Conservation (phyloP, 495 filamentous ascomycete species). For the Aspergillus panamensis region DNA sequence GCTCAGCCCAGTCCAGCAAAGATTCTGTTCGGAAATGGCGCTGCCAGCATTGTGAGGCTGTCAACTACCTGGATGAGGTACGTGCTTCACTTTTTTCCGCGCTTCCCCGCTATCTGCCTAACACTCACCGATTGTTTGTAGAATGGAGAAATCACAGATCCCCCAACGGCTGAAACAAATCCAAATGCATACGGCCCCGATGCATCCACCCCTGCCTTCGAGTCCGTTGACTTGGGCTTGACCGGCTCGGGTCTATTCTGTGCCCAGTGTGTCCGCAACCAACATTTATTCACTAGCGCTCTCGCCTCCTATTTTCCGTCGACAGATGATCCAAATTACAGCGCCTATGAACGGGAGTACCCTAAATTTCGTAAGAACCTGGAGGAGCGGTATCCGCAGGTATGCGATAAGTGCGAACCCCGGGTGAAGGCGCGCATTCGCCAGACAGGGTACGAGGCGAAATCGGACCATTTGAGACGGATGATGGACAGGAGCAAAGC, state of each 20-base stretch:
- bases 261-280: slow-evolving; percentile 73
- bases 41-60: slow-evolving; percentile 71
- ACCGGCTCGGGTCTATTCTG: slow-evolving; percentile 65
- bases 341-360: slow-evolving; percentile 53
- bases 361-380: slow-evolving; percentile 59
- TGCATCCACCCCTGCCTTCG: slow-evolving; percentile 32
- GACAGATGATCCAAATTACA: slow-evolving; percentile 60
- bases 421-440: slow-evolving; percentile 61
- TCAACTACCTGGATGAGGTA: slow-evolving; percentile 75
- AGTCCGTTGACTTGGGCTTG: slow-evolving; percentile 27
- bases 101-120: slow-evolving; percentile 8
- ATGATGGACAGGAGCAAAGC: slow-evolving; percentile 64
- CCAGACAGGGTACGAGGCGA: slow-evolving; percentile 69
- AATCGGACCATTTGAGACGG: slow-evolving; percentile 69
- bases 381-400: slow-evolving; percentile 76
- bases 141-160: slow-evolving; percentile 84
- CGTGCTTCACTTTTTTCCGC: slow-evolving; percentile 18
- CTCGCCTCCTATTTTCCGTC: slow-evolving; percentile 70
- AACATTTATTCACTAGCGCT: slow-evolving; percentile 64
- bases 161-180: slow-evolving; percentile 58
- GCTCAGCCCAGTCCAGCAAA: slow-evolving; percentile 52
- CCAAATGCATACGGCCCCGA: slow-evolving; percentile 24
- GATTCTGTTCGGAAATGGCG: slow-evolving; percentile 57
- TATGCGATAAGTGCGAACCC: slow-evolving; percentile 73
- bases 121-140: slow-evolving; percentile 25